A percentile compares a stretch with the other conserved stretches of the same genome.
These are phyloP conservation scores for Monascus ruber DNA, from an alignment of 2,329 filamentous ascomycete species.

Conservation along the genomic window DNA sequence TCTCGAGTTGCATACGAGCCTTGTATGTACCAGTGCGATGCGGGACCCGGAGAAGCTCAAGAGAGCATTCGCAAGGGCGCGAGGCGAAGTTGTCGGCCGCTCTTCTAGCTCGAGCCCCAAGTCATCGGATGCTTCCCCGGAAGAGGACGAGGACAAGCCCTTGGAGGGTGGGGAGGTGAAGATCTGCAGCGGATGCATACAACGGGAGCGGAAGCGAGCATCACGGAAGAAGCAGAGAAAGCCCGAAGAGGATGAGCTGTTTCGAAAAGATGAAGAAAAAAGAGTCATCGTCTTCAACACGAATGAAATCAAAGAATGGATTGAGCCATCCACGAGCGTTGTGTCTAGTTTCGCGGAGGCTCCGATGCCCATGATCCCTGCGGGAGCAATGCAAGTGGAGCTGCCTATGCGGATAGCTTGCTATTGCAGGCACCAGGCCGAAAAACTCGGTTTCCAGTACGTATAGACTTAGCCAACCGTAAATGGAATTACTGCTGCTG, in stretches of 20 bases:
- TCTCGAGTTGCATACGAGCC: conserved; percentile 64
- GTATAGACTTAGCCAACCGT: conserved; percentile 9
- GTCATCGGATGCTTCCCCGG: conserved; percentile 43
- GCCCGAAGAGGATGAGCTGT: conserved; percentile 80
- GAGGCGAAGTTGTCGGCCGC: conserved; percentile 27
- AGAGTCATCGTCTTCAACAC: conserved; percentile 88
- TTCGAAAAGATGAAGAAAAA: conserved; percentile 67
- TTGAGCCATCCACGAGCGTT: conserved; percentile 47
- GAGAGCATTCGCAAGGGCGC: conserved; percentile 54
- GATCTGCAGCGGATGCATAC: conserved; percentile 86
- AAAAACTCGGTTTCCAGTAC: conserved; percentile 74
- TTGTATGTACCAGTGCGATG: conserved; percentile 92
- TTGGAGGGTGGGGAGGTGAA: conserved; percentile 86
- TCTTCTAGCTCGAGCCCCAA: conserved; percentile 29
- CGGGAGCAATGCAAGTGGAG: conserved; percentile 63
- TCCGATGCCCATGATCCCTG: conserved; percentile 23
- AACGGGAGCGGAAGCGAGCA: conserved; percentile 79
- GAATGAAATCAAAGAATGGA: conserved; percentile 75
- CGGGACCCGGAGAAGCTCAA: conserved; percentile 54
- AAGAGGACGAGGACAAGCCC: conserved; percentile 60
- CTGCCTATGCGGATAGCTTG: conserved; percentile 93
- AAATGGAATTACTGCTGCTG: conserved; percentile 6
- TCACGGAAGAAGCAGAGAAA: conserved; percentile 89
- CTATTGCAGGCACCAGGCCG: conserved; percentile 89
- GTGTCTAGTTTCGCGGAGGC: conserved; percentile 32